phyloP scores from a whole-genome alignment of 108 stramenopile genomes.

The Nitzschia sp. region DNA sequence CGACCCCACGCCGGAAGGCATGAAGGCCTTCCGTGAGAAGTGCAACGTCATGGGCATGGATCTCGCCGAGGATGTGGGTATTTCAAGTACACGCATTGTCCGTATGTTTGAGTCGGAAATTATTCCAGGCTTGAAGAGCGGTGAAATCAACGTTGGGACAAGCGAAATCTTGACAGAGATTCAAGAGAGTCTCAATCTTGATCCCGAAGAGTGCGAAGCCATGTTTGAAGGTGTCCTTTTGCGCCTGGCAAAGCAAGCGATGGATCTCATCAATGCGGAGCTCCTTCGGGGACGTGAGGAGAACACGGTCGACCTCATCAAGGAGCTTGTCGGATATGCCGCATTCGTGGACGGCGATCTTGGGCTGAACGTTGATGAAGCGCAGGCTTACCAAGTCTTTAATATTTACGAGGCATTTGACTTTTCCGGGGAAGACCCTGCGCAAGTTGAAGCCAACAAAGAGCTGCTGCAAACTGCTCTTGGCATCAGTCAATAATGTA shows the following conservation, averaged over 20 bases:
- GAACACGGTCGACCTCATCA: conserved; percentile 66
- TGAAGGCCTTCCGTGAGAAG: conserved; percentile 88
- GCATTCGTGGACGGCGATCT: conserved; percentile 77
- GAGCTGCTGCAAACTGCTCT: conserved; percentile 58
- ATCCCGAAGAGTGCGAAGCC: conserved; percentile 69
- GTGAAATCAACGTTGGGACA: conserved; percentile 73
- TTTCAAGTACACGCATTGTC: conserved; percentile 60
- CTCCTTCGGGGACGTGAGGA: conserved; percentile 73
- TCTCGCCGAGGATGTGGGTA: conserved; percentile 69
- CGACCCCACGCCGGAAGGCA: conserved; percentile 48
- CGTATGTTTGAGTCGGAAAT: conserved; percentile 82
- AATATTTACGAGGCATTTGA: conserved; percentile 75
- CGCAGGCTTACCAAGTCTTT: conserved; percentile 61
- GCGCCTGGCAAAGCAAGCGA: conserved; percentile 48
- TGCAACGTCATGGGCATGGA: conserved; percentile 87
- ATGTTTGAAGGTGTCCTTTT: conserved; percentile 60
- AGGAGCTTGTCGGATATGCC: conserved; percentile 70
- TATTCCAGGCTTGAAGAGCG: conserved; percentile 67
- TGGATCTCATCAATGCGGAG: conserved; percentile 53
- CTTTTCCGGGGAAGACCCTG: conserved; percentile 56
- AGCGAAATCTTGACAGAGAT: conserved; percentile 73
- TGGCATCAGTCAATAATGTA: conserved; percentile 19
- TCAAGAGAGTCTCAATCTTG: conserved; percentile 81
- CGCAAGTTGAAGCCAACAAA: conserved; percentile 54
- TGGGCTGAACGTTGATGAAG: conserved; percentile 62